phyloP scores from a whole-genome alignment of 768 basidiomycete species.

The Trametes meyenii region DNA sequence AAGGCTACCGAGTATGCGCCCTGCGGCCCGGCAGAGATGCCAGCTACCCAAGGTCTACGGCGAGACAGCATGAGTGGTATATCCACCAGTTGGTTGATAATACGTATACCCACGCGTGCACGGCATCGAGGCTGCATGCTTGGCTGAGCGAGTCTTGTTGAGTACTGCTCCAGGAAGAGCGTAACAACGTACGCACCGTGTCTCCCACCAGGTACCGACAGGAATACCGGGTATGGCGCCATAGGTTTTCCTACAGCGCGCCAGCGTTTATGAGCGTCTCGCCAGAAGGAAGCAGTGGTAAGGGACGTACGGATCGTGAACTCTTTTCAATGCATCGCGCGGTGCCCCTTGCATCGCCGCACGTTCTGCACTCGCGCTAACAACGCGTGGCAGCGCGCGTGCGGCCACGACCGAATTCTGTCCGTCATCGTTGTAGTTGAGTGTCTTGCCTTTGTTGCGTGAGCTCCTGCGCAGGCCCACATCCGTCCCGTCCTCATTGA shows the following conservation, averaged over 20 bases:
- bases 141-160: conserved; percentile 37
- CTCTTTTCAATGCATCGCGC: conserved; percentile 33
- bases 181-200: conserved; percentile 44
- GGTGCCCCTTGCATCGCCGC: conserved; percentile 32
- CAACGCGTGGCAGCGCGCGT: conserved; percentile 13
- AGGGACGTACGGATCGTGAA: conserved; percentile 53
- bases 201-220: conserved; percentile 85
- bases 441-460: conserved; percentile 59
- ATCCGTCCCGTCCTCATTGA: conserved; percentile 16
- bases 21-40: conserved; percentile 65
- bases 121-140: conserved; percentile 72
- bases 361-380: conserved; percentile 24
- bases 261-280: background rate
- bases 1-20: conserved; percentile 88
- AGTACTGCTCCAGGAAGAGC: background rate
- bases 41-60: conserved; percentile 77
- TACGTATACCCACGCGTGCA: conserved; percentile 88
- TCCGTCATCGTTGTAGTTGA: conserved; percentile 57
- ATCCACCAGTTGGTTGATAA: background rate
- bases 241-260: conserved; percentile 62
- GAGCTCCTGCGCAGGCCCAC: conserved; percentile 62
- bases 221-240: conserved; percentile 79
- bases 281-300: background rate
- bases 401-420: conserved; percentile 22
- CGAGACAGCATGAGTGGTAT: conserved; percentile 2